Evolutionary conservation across 1,284 basidiomycete genomes (phyloP).

Genomic region (Puccinia novopanici): DNA sequence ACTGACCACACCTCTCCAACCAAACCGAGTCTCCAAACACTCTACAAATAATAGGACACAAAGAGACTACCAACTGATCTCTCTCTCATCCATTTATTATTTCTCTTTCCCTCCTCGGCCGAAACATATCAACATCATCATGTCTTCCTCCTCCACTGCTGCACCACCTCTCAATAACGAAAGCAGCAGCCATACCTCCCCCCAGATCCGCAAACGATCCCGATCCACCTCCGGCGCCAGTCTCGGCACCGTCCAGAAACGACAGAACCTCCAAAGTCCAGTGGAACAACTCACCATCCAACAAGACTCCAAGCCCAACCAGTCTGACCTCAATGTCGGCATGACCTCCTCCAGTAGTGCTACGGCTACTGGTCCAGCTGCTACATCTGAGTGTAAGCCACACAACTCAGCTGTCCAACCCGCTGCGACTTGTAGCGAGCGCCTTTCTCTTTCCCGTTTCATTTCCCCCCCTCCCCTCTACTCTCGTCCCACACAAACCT

Average conservation of each 20-base stretch:
- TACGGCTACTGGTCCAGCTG: not conserved
- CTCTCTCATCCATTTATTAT: not conserved
- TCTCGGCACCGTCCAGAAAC: constrained; percentile 13
- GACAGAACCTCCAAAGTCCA: constrained; percentile 24
- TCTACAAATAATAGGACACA: not conserved
- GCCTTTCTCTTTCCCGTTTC: too few species aligned
- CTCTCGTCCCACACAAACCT: constrained; percentile 6
- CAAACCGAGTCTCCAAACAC: too few species aligned
- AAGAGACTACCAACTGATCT: constrained; percentile 11
- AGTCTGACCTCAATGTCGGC: constrained; percentile 3
- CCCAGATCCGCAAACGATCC: constrained; percentile 29
- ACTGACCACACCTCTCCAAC: too few species aligned
- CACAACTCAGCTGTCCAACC: not conserved
- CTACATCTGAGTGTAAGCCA: too few species aligned
- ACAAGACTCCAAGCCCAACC: not conserved
- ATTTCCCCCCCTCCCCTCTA: not conserved
- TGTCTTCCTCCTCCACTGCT: constrained; percentile 3
- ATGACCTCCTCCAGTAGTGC: constrained; percentile 1
- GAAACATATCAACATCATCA: not conserved
- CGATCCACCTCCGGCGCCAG: constrained; percentile 17
- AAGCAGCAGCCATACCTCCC: not conserved
- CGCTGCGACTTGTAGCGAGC: too few species aligned
- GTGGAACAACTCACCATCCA: not conserved
- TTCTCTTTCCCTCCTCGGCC: constrained; percentile 7
- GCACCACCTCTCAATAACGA: not conserved